Evolutionary conservation across 306 rosid genomes (phyloP).

Genomic region (Quercus variabilis): DNA sequence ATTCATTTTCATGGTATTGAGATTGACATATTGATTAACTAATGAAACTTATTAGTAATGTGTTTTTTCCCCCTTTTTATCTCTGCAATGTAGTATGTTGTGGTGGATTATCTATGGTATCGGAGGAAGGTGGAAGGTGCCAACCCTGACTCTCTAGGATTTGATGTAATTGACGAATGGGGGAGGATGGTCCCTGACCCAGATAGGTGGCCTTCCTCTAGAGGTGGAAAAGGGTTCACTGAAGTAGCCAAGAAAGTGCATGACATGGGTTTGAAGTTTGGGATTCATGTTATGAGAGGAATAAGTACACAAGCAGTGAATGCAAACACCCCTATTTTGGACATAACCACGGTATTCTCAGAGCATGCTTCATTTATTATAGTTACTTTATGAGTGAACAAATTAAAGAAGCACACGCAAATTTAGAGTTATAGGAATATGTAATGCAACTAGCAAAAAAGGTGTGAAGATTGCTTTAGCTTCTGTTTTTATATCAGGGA

Average conservation of each 20-base stretch:
- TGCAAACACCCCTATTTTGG: slow-evolving; percentile 89
- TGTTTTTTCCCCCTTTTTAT: slow-evolving; percentile 2
- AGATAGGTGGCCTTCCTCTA: slow-evolving; percentile 89
- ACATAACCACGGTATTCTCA: slow-evolving; percentile 51
- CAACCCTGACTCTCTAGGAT: slow-evolving; percentile 69
- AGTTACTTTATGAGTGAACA: not conserved
- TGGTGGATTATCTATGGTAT: slow-evolving; percentile 97
- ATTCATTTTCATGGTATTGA: not conserved
- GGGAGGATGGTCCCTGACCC: slow-evolving; percentile 93
- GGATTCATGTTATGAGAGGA: slow-evolving; percentile 97
- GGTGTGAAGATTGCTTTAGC: not conserved
- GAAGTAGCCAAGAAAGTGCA: slow-evolving; percentile 75
- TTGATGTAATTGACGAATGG: slow-evolving; percentile 88
- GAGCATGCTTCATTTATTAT: not conserved
- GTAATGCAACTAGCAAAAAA: not conserved
- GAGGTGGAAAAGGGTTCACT: slow-evolving; percentile 68
- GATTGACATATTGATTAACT: not conserved
- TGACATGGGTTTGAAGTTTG: slow-evolving; percentile 82
- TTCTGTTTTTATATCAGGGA: slow-evolving; percentile 45
- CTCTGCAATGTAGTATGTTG: slow-evolving; percentile 65
- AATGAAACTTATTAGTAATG: too few relatives aligned
- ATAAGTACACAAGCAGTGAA: slow-evolving; percentile 94
- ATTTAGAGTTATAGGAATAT: not conserved
- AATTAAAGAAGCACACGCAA: too few relatives aligned
- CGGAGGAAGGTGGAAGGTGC: slow-evolving; percentile 82